Conservation (phyloP, 1,284 basidiomycete genomes). For the Taiwanofungus camphoratus region DNA sequence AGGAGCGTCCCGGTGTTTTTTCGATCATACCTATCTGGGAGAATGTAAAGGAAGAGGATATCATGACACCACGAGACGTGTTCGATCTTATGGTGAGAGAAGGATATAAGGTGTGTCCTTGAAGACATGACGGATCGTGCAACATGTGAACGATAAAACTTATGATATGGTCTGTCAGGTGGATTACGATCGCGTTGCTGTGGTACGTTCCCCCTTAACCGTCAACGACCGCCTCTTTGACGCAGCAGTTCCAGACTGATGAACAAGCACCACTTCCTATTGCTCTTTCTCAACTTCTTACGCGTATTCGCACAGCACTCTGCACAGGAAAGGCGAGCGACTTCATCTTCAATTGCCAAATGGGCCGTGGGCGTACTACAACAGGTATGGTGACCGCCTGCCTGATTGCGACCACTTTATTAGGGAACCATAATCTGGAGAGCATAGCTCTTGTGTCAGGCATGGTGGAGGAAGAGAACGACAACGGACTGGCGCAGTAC, state of each 20-base stretch:
- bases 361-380: slow-evolving; percentile 79
- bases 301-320: slow-evolving; percentile 59
- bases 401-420: slow-evolving; percentile 76
- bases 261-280: slow-evolving; percentile 92
- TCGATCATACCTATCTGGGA: slow-evolving; percentile 89
- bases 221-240: slow-evolving; percentile 8
- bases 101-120: slow-evolving; percentile 69
- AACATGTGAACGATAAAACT: slow-evolving; percentile 72
- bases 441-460: slow-evolving; percentile 27
- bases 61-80: slow-evolving; percentile 90
- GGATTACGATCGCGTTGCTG: slow-evolving; percentile 83
- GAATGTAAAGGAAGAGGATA: slow-evolving; percentile 76
- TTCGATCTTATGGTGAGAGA: slow-evolving; percentile 71
- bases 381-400: slow-evolving; percentile 93
- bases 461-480: slow-evolving; percentile 31
- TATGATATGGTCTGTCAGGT: slow-evolving; percentile 50
- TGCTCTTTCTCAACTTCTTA: slow-evolving; percentile 74
- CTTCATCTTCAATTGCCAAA: slow-evolving; percentile 87
- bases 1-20: slow-evolving; percentile 88
- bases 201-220: slow-evolving; percentile 43
- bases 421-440: slow-evolving; percentile 45
- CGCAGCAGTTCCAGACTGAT: slow-evolving; percentile 87
- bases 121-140: slow-evolving; percentile 78
- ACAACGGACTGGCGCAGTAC: slow-evolving; percentile 39
- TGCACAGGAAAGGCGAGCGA: slow-evolving; percentile 58